These are phyloP conservation scores for Parmelia sp. DNA, from an alignment of 495 filamentous ascomycete species.

Conservation along the genomic window DNA sequence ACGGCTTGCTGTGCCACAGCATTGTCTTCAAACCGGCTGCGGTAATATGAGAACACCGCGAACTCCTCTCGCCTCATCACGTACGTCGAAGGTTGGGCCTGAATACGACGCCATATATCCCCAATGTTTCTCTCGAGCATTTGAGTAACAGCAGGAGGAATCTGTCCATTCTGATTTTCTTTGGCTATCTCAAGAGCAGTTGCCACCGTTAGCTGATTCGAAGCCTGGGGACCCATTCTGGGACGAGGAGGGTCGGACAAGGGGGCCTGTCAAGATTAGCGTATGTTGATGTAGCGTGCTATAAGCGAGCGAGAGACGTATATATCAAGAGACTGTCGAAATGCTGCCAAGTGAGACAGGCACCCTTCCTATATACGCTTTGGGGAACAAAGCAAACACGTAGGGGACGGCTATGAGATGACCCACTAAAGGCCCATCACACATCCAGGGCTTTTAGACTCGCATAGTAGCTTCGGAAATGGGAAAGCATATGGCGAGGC, in stretches of 20 bases:
- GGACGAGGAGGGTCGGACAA: neutral
- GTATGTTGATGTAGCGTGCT: neutral
- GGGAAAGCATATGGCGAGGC: constrained; percentile 12
- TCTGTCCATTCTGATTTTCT: constrained; percentile 51
- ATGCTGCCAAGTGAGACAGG: neutral
- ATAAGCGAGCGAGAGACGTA: neutral
- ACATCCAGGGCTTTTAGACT: neutral
- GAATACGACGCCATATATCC: constrained; percentile 57
- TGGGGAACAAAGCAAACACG: neutral
- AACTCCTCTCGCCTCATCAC: constrained; percentile 66
- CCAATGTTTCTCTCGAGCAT: constrained; percentile 52
- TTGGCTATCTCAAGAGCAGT: constrained; percentile 62
- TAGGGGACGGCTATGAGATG: neutral
- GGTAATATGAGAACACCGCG: constrained; percentile 70
- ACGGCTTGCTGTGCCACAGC: constrained; percentile 39
- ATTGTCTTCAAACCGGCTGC: constrained; percentile 47
- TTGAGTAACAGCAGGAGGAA: constrained; percentile 44
- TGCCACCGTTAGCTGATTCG: constrained; percentile 35
- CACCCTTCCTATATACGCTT: neutral
- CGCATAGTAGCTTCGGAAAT: neutral
- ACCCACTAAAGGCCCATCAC: constrained; percentile 1
- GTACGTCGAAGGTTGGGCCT: constrained; percentile 54
- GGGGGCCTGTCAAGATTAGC: neutral
- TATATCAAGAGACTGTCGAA: neutral
- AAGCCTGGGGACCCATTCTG: constrained; percentile 16